phyloP scores from a whole-genome alignment of 2,329 filamentous ascomycete genomes.

The Aspergillus sp. region DNA sequence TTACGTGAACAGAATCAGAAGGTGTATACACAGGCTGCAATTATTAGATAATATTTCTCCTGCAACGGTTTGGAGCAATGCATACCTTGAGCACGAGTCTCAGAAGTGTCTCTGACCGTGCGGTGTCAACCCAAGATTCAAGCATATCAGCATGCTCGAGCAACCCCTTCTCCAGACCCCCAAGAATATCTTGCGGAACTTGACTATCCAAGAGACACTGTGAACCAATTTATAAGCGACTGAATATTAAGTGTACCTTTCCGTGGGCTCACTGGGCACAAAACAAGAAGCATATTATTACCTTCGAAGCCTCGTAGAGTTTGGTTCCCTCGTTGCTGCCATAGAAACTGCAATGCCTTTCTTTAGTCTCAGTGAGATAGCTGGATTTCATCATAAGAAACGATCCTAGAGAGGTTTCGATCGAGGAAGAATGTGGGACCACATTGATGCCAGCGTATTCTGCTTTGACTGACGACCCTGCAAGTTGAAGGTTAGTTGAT shows the following conservation, averaged over 20 bases:
- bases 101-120: constrained; percentile 14
- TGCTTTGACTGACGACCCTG: constrained; percentile 2
- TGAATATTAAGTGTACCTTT: background rate
- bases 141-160: constrained; percentile 33
- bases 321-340: background rate
- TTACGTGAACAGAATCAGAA: constrained; percentile 26
- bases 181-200: constrained; percentile 8
- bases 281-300: constrained; percentile 1
- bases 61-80: constrained; percentile 1
- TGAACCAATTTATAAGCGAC: constrained; percentile 8
- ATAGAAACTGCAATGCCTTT: constrained; percentile 7
- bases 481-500: background rate
- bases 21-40: constrained; percentile 8
- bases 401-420: background rate
- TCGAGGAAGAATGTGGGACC: background rate
- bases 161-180: constrained; percentile 9
- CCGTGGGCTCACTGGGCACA: background rate
- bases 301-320: constrained; percentile 1
- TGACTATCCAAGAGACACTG: constrained; percentile 17
- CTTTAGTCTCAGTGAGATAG: background rate
- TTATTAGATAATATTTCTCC: constrained; percentile 11
- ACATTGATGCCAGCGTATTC: constrained; percentile 7
- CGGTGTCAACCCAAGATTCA: constrained; percentile 24
- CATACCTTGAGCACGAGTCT: constrained; percentile 30
- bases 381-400: background rate